phyloP scores from a whole-genome alignment of 768 basidiomycete species.

The Leccinum arenicola region DNA sequence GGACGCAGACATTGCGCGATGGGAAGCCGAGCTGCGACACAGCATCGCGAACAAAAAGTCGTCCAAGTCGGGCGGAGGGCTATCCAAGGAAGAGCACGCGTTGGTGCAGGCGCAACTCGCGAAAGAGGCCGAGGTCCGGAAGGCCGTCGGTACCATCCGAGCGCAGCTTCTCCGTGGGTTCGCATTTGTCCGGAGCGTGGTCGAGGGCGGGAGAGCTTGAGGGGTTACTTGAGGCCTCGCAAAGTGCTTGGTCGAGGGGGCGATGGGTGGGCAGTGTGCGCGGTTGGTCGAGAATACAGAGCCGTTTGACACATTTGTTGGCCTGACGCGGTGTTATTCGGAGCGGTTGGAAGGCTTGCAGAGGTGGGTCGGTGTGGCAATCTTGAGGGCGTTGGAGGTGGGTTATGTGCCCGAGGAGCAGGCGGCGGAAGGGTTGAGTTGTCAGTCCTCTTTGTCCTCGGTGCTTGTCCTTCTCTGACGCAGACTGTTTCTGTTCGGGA shows the following conservation, averaged over 20 bases:
- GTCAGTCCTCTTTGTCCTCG: neutral
- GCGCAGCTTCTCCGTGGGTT: constrained; percentile 63
- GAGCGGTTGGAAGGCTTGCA: constrained; percentile 67
- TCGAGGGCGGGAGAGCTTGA: constrained; percentile 42
- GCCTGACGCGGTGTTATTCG: constrained; percentile 67
- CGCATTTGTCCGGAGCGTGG: constrained; percentile 62
- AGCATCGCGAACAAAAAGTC: constrained; percentile 76
- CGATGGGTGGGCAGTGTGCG: constrained; percentile 50
- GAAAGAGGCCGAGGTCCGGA: constrained; percentile 71
- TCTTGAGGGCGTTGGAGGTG: constrained; percentile 69
- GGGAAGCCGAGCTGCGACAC: constrained; percentile 93
- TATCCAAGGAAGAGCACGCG: constrained; percentile 84
- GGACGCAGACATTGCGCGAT: constrained; percentile 84
- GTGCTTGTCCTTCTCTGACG: neutral
- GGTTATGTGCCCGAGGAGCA: constrained; percentile 69
- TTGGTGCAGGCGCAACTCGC: constrained; percentile 81
- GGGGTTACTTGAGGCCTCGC: constrained; percentile 58
- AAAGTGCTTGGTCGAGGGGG: constrained; percentile 60
- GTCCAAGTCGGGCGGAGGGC: constrained; percentile 28
- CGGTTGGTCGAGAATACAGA: constrained; percentile 51
- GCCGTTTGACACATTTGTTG: constrained; percentile 73
- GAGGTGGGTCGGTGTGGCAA: constrained; percentile 79
- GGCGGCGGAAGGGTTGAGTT: constrained; percentile 63
- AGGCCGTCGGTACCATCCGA: constrained; percentile 54
- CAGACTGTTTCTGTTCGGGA: neutral